phyloP scores from a whole-genome alignment of 1,139 yeast species.

The Magnusiomyces fungicola region DNA sequence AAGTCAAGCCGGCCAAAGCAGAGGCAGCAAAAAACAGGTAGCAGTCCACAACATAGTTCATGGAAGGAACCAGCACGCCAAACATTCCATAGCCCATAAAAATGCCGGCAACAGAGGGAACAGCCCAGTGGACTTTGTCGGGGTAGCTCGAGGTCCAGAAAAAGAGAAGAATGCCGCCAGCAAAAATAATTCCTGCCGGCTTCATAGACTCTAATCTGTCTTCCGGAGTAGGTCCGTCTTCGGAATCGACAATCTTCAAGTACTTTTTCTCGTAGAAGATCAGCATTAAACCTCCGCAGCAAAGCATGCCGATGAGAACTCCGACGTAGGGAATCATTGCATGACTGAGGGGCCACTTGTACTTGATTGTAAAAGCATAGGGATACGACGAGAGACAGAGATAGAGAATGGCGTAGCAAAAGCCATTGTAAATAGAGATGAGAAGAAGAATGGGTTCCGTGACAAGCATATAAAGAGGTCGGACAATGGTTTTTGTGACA shows the following conservation, averaged over 20 bases:
- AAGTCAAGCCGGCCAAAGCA: conserved; percentile 86
- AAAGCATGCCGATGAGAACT: conserved; percentile 44
- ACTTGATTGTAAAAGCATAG: conserved; percentile 54
- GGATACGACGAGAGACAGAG: conserved; percentile 76
- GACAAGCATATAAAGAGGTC: conserved; percentile 64
- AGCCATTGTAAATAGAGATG: conserved; percentile 68
- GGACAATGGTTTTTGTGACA: conserved; percentile 55
- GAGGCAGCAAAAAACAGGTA: conserved; percentile 79
- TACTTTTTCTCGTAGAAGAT: conserved; percentile 31
- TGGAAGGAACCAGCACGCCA: conserved; percentile 66
- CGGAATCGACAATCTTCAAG: conserved; percentile 33
- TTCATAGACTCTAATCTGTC: conserved; percentile 71
- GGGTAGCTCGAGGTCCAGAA: conserved; percentile 79
- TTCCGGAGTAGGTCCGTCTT: conserved; percentile 68
- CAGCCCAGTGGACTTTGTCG: conserved; percentile 68
- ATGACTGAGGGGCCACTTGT: conserved; percentile 45
- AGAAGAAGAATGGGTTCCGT: conserved; percentile 68
- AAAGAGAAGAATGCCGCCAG: conserved; percentile 76
- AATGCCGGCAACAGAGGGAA: conserved; percentile 68
- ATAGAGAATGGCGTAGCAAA: conserved; percentile 77
- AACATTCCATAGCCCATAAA: conserved; percentile 70
- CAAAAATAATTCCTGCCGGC: conserved; percentile 61
- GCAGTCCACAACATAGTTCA: conserved; percentile 74
- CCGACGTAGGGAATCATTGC: conserved; percentile 43
- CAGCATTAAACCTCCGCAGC: conserved; percentile 25